These are phyloP conservation scores for Eremothecium sinecaudum DNA, from an alignment of 1,139 yeast species.

Conservation along the genomic window DNA sequence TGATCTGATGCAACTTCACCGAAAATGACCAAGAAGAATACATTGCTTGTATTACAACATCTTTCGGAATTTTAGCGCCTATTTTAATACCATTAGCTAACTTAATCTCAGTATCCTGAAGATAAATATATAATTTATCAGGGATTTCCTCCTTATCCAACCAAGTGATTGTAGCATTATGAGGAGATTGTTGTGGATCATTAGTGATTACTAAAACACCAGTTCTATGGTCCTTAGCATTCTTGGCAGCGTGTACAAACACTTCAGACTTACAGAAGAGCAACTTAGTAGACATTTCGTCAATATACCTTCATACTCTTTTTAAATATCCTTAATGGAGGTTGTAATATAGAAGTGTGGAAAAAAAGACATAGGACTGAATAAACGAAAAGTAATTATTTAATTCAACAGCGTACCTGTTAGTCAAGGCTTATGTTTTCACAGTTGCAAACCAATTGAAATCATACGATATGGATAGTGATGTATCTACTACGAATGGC, in stretches of 20 bases:
- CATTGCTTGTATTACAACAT: conserved; percentile 13
- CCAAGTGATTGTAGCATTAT: conserved; percentile 62
- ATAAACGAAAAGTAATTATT: background rate
- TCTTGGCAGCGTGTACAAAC: conserved; percentile 70
- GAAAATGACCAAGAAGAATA: conserved; percentile 20
- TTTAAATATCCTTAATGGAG: no score
- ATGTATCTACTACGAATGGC: conserved; percentile 9
- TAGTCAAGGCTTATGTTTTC: no score
- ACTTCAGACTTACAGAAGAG: conserved; percentile 52
- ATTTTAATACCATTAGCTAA: conserved; percentile 7
- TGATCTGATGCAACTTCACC: conserved; percentile 34
- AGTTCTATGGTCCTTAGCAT: conserved; percentile 63
- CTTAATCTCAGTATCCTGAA: conserved; percentile 16
- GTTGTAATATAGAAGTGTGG: no score
- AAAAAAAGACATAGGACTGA: no score
- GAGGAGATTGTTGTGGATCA: conserved; percentile 36
- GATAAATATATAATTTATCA: conserved; percentile 13
- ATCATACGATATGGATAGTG: no score
- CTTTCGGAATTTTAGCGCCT: conserved; percentile 10
- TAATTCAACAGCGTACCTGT: no score
- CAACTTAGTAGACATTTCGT: conserved; percentile 13
- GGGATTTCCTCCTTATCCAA: conserved; percentile 55
- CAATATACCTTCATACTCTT: no score
- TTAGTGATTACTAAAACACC: conserved; percentile 62
- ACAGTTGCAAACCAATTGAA: no score